Conservation (phyloP, 192 early-diverging fungal genomes). For the Rhizophagus prolifer region DNA sequence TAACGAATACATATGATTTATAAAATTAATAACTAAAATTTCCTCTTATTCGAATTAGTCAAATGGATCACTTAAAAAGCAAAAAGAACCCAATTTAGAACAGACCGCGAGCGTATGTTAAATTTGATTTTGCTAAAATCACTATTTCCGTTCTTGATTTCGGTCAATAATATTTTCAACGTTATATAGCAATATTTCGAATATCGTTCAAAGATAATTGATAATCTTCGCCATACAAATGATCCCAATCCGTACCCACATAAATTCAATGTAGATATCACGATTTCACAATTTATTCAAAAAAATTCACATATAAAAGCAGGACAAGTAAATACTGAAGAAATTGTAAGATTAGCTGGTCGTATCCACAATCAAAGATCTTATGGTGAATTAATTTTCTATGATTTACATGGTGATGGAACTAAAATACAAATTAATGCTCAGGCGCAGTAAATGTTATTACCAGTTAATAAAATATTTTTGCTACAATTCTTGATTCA, state of each 20-base stretch:
- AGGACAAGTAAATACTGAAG: slow-evolving; percentile 67
- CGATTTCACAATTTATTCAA: slow-evolving; percentile 81
- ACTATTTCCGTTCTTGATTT: background rate
- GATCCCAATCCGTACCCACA: slow-evolving; percentile 95
- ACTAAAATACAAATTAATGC: slow-evolving; percentile 95
- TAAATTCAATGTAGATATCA: slow-evolving; percentile 93
- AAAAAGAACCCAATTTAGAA: background rate
- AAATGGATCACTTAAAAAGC: background rate
- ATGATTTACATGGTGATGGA: slow-evolving; percentile 92
- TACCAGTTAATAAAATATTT: background rate
- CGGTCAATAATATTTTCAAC: background rate
- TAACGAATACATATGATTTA: background rate
- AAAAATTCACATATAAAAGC: slow-evolving; percentile 71
- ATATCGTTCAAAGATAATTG: slow-evolving; percentile 83
- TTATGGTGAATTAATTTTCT: slow-evolving; percentile 87
- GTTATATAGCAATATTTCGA: slow-evolving; percentile 87
- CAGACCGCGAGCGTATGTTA: background rate
- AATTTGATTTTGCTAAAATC: background rate
- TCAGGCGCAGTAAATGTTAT: slow-evolving; percentile 59
- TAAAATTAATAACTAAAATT: background rate
- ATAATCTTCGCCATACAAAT: slow-evolving; percentile 75
- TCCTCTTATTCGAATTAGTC: background rate
- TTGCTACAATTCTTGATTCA: too few species aligned
- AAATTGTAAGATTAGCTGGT: slow-evolving; percentile 77
- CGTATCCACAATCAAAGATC: slow-evolving; percentile 95